Evolutionary conservation across 2,329 filamentous ascomycete genomes (phyloP), one percentile per base, ranked within the genome.

Genomic region (Huntiella abstrusa): DNA sequence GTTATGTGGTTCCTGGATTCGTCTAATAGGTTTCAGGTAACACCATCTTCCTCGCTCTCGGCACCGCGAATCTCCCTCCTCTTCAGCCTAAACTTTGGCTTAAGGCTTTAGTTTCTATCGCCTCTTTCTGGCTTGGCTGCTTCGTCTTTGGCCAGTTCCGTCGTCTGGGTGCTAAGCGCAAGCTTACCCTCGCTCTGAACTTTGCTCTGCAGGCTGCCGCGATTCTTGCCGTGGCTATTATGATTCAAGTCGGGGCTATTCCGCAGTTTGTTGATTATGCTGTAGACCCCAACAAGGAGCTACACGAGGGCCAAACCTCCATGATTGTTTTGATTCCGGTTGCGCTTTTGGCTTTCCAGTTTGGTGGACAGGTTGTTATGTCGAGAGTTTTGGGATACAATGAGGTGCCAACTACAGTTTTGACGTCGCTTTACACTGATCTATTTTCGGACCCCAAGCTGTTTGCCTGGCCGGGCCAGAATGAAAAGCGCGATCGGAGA

Each of bases 31-130:
- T 28, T 10, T 28, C 36, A 60, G 73, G 73, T 35, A 78, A 78
- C 58, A 77, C 74, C 7, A 69, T 78, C 53, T 76, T 77, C 59
- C 64, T 78, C 35, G 73, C 70, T 13, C 68, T 78, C 16, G 73
- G 72, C 47, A 68, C 71, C 10, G 67, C 71, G 2, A 58, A 59
- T 28, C 69, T 73, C 41, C 71, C 69, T 3, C 56, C 62, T 15
- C 61, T 61, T 49, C 60, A 70, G 49, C 69, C 69, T 3, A 62
- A 62, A 46, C 71, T 67, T 46, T 74, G 67, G 70, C 59, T 69
- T 33, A 53, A 56, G 13, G 55, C 69, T 2, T 60, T 70, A 15
- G 59, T 65, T 50, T 75, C 73, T 45, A 70, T 75, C 51, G 57
- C 54, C 48, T 62, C 64, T 51, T 75, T 75, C 59, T 62, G 71